Evolutionary conservation across 2,329 filamentous ascomycete genomes (phyloP).

Genomic region (Paraphoma chrysanthemicola): DNA sequence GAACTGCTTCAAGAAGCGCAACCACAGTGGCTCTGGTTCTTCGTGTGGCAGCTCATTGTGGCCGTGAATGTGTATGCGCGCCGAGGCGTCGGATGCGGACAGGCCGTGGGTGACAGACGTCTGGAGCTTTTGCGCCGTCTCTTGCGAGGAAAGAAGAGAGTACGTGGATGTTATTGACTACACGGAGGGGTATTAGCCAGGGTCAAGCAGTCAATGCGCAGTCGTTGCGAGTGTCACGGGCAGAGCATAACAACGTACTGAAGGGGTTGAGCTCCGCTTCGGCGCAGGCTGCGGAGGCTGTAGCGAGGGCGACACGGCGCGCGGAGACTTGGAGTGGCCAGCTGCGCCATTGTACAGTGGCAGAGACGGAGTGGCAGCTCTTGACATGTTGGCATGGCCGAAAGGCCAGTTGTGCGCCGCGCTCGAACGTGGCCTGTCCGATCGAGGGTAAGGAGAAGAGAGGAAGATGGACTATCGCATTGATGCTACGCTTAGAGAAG

Average conservation of each 20-base stretch:
- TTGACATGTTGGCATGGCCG: slow-evolving; percentile 68
- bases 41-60: slow-evolving; percentile 96
- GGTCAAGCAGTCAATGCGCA: not conserved
- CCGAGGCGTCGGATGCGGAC: slow-evolving; percentile 78
- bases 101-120: slow-evolving; percentile 87
- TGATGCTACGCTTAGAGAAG: slow-evolving; percentile 12
- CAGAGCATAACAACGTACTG: slow-evolving; percentile 24
- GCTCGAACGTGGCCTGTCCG: slow-evolving; percentile 39
- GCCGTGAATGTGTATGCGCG: slow-evolving; percentile 80
- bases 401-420: slow-evolving; percentile 36
- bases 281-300: slow-evolving; percentile 34
- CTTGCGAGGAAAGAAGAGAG: slow-evolving; percentile 74
- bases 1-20: slow-evolving; percentile 95
- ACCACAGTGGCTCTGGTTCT: slow-evolving; percentile 90
- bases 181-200: slow-evolving; percentile 20
- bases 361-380: slow-evolving; percentile 64
- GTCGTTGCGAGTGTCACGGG: not conserved
- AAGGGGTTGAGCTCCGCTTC: slow-evolving; percentile 36
- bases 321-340: slow-evolving; percentile 34
- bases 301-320: slow-evolving; percentile 38
- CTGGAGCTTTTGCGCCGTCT: slow-evolving; percentile 77
- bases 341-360: slow-evolving; percentile 62
- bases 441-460: slow-evolving; percentile 14
- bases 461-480: slow-evolving; percentile 30
- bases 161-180: slow-evolving; percentile 58